Evolutionary conservation across 2,329 filamentous ascomycete genomes (phyloP).

Genomic region (Tricladium varicosporioides): DNA sequence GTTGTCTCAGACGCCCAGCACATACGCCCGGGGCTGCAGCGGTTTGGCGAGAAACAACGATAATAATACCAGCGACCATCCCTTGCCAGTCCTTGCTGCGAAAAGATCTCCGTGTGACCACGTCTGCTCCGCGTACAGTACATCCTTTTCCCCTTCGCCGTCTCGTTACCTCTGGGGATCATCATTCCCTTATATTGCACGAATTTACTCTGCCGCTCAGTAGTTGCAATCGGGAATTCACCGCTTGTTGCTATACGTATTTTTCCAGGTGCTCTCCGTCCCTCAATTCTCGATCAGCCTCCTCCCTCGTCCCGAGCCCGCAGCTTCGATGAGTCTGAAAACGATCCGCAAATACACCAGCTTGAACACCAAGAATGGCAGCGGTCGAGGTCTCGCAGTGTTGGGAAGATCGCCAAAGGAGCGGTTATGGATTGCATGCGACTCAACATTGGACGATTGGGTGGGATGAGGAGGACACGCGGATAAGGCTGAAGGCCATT

Average conservation of each 20-base stretch:
- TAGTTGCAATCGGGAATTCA: neutral
- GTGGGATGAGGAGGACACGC: slow-evolving; percentile 40
- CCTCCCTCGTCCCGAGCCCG: slow-evolving; percentile 12
- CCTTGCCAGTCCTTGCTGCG: slow-evolving; percentile 3
- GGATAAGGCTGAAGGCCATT: slow-evolving; percentile 36
- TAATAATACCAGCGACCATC: slow-evolving; percentile 15
- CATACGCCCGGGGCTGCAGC: neutral
- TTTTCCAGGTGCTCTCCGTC: neutral
- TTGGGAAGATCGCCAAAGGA: slow-evolving; percentile 39
- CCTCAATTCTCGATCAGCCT: slow-evolving; percentile 6
- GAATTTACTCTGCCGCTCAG: neutral
- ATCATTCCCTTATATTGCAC: slow-evolving; percentile 1
- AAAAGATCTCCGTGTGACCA: slow-evolving; percentile 26
- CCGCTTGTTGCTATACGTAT: neutral
- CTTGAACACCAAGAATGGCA: slow-evolving; percentile 42
- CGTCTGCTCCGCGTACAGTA: slow-evolving; percentile 8
- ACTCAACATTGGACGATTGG: slow-evolving; percentile 43
- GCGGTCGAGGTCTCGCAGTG: slow-evolving; percentile 41
- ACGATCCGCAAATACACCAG: slow-evolving; percentile 29
- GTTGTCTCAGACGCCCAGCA: slow-evolving; percentile 19
- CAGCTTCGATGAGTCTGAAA: slow-evolving; percentile 37
- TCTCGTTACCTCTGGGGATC: neutral
- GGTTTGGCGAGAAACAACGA: slow-evolving; percentile 20
- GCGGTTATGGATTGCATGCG: slow-evolving; percentile 40
- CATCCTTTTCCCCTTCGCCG: slow-evolving; percentile 12